Base-by-base conservation (phyloP, 495 filamentous ascomycete species). In the Staphylotrichum longicolle region DNA sequence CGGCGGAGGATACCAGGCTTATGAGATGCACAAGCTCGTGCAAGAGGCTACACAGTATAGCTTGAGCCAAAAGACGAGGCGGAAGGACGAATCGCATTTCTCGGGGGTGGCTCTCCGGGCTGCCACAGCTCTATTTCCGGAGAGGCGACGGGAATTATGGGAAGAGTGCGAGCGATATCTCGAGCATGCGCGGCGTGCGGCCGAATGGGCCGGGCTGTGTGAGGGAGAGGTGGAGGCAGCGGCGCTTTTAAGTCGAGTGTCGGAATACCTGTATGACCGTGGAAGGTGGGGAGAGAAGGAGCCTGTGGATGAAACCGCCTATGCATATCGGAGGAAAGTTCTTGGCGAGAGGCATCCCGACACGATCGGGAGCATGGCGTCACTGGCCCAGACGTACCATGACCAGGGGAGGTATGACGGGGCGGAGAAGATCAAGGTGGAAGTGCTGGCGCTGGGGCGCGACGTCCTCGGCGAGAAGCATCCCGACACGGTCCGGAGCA, bases 11-110 rank as follows among this genome's bases (percentile, higher is more conserved):
- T 27, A 51, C 9, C 44, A n/a, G 54, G 48, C 30, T 30, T 70
- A 68, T 42, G 65, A 64, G 32, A 70, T 70, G 61, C 65, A 70
- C 34, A 66, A 66, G 49, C 63, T 70, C 20, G 65, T 68, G 11
- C 68, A 70, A 8, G 68, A 70, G 49, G 68, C 66, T 42, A 62
- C 53, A 12, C 60, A 54, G 59, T 70, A 68, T 20, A 53, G 54
- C 33, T 57, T 70, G 6, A 46, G 20, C 32, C 20, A 27, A 27
- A 32, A 32, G 33, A 27, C 32, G 32, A 7, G 52, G 40, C 47
- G 39, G 40, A 39, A 64, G 50, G 64, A 54, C 40, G 44, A 64
- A 34, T 46, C 37, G 8, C 54, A 57, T 47, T 70, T 68, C 52
- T 65, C 57, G 30, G 58, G 35, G 11, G 37, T 46, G n/a, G 68